These are phyloP conservation scores for Vinca minor DNA, from an alignment of 257 asterid genomes.

Conservation along the genomic window DNA sequence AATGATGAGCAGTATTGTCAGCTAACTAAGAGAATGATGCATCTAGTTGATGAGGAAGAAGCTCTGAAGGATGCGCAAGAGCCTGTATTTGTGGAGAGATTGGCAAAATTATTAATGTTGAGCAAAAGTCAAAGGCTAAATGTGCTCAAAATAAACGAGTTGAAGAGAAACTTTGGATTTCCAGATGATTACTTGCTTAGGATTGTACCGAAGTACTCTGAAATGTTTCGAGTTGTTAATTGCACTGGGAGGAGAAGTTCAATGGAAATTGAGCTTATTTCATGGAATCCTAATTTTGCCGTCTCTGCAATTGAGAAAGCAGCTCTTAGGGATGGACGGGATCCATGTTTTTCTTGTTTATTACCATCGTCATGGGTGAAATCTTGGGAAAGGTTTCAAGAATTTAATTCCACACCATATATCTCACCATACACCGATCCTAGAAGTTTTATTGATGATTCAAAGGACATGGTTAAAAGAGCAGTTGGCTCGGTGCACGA, in stretches of 20 bases:
- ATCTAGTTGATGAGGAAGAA: slow-evolving; percentile 79
- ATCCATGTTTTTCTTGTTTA: slow-evolving; percentile 54
- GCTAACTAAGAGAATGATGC: slow-evolving; percentile 59
- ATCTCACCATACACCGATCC: slow-evolving; percentile 56
- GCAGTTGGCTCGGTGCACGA: slow-evolving; percentile 66
- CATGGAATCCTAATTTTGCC: slow-evolving; percentile 57
- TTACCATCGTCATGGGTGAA: slow-evolving; percentile 68
- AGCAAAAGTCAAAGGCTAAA: slow-evolving; percentile 61
- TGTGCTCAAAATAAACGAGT: slow-evolving; percentile 53
- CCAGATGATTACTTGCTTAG: slow-evolving; percentile 84
- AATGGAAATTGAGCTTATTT: slow-evolving; percentile 69
- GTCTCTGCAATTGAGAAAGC: slow-evolving; percentile 49
- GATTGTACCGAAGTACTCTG: slow-evolving; percentile 66
- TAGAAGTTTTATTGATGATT: slow-evolving; percentile 39
- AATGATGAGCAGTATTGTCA: slow-evolving; percentile 53
- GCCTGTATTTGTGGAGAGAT: slow-evolving; percentile 49
- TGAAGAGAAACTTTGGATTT: slow-evolving; percentile 68
- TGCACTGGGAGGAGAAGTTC: slow-evolving; percentile 64
- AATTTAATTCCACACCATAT: slow-evolving; percentile 68
- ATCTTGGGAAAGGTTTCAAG: slow-evolving; percentile 67
- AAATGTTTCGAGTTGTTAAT: slow-evolving; percentile 58
- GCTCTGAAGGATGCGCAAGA: slow-evolving; percentile 59
- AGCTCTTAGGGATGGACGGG: slow-evolving; percentile 41
- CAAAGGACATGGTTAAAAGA: slow-evolving; percentile 67
- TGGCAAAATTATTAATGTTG: slow-evolving; percentile 85